Conservation (phyloP, 2,329 filamentous ascomycete genomes). For the Aspergillus pseudotamarii region DNA sequence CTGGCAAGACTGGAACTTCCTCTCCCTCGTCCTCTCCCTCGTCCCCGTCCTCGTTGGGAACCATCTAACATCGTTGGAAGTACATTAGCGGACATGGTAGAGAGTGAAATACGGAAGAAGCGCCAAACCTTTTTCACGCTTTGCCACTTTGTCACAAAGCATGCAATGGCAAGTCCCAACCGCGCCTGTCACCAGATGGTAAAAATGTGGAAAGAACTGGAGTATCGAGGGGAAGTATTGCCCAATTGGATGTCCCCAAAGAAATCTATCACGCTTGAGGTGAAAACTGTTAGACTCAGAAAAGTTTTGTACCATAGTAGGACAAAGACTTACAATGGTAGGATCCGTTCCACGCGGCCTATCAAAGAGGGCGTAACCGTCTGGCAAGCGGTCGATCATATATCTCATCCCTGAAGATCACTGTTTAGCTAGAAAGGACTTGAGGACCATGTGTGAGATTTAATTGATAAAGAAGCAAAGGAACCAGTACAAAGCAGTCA, state of each 20-base stretch:
- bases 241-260: slow-evolving; percentile 60
- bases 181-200: slow-evolving; percentile 55
- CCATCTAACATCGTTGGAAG: background rate
- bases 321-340: slow-evolving; percentile 31
- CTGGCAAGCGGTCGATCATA: slow-evolving; percentile 55
- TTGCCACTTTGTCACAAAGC: slow-evolving; percentile 42
- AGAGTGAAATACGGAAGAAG: background rate
- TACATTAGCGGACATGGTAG: background rate
- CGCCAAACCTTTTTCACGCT: slow-evolving; percentile 16
- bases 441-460: background rate
- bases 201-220: slow-evolving; percentile 61
- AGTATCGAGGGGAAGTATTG: slow-evolving; percentile 56
- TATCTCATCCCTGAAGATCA: slow-evolving; percentile 45
- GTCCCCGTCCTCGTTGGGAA: background rate
- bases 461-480: background rate
- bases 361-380: slow-evolving; percentile 57
- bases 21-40: slow-evolving; percentile 7
- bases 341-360: slow-evolving; percentile 47
- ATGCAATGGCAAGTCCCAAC: slow-evolving; percentile 53
- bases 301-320: background rate
- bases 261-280: slow-evolving; percentile 56
- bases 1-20: slow-evolving; percentile 1
- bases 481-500: background rate
- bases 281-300: slow-evolving; percentile 3
- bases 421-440: background rate